Evolutionary conservation across 148 eudicot species (phyloP).

Genomic region (Rheum nobile): DNA sequence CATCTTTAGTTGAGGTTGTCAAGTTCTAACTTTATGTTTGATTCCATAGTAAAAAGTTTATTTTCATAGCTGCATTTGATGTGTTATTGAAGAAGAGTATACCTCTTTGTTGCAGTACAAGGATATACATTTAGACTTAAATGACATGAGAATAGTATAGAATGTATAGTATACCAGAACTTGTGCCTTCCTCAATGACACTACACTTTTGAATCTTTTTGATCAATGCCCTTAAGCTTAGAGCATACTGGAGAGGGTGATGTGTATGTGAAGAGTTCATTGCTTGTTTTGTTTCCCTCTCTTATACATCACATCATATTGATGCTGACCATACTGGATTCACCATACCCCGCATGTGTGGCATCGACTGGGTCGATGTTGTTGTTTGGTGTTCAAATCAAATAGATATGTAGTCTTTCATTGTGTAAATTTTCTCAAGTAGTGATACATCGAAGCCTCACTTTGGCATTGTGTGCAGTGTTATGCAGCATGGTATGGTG

Average conservation of each 20-base stretch:
- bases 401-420: neutral
- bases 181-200: neutral
- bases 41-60: neutral
- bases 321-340: neutral
- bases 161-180: no score
- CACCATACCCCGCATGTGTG: no score
- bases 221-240: neutral
- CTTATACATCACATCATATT: neutral
- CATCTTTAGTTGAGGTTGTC: neutral
- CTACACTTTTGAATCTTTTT: neutral
- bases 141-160: neutral
- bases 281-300: neutral
- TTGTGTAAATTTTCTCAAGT: neutral
- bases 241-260: neutral
- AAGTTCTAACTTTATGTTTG: neutral
- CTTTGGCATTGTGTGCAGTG: slow-evolving; percentile 39
- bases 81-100: neutral
- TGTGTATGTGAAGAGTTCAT: neutral
- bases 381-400: neutral
- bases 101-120: neutral
- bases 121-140: neutral
- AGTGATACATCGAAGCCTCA: neutral
- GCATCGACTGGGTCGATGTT: no score
- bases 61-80: neutral
- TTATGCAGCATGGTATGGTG: slow-evolving; percentile 79